Conservation (phyloP, 164 flowering plant species). For the Tinospora cordifolia region DNA sequence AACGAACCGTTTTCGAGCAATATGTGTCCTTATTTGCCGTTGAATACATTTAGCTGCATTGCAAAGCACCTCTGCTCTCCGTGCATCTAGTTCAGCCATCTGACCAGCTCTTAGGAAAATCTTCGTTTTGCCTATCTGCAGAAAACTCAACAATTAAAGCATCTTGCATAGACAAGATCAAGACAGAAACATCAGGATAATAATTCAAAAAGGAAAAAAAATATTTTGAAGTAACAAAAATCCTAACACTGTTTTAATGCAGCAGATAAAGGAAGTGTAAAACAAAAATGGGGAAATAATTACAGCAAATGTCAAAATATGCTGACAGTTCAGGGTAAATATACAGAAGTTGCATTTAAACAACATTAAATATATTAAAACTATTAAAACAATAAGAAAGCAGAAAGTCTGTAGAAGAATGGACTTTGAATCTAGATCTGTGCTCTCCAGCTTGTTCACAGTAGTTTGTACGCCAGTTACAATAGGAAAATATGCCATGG, state of each 20-base stretch:
- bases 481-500: neutral
- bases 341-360: neutral
- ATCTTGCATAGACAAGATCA: neutral
- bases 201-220: neutral
- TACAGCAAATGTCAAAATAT: neutral
- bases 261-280: neutral
- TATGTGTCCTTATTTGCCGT: conserved; percentile 40
- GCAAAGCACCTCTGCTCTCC: conserved; percentile 47
- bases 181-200: neutral
- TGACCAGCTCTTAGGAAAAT: conserved; percentile 86
- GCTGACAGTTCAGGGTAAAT: neutral
- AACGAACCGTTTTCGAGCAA: conserved; percentile 50
- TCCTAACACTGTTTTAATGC: neutral
- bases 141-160: neutral
- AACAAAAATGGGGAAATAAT: neutral
- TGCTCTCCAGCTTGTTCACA: neutral
- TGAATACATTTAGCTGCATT: conserved; percentile 60
- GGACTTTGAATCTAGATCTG: conserved; percentile 1
- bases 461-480: neutral
- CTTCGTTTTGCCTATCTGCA: conserved; percentile 80
- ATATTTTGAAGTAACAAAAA: neutral
- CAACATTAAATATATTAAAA: too few relatives aligned
- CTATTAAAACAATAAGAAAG: neutral
- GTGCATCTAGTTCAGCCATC: conserved; percentile 90
- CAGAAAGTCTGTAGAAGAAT: neutral